Evolutionary conservation across 352 stramenopile genomes (phyloP), one percentile per base, ranked within the genome.

Genomic region (Globisporangium cederbergense): DNA sequence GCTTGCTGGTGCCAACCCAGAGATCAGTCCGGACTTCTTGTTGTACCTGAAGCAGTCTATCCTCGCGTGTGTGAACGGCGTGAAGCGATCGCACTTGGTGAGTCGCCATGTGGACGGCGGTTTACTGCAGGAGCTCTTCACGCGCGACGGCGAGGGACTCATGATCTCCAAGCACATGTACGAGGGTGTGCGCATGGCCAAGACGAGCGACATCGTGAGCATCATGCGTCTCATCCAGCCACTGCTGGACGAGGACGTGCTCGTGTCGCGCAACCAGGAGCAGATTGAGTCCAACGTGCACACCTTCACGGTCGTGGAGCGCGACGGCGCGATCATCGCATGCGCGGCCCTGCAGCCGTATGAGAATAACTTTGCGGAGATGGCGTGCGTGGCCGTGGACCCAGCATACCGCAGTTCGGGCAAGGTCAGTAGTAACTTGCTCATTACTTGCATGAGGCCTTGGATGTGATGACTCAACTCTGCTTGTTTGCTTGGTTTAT

Each of bases 101-200:
- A 95, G 83, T 46, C 84, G 89, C 47, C 85, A 96, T 61, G 79
- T 92, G 6, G 82, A 97, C 57, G 89, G 89, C 42, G 95, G 90
- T 3, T 74, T 99, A 38, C 74, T 99, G 25, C 89, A 98, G 70
- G 97, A 99, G 75, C 81, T 99, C n/a, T 99, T 98, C 73, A 99
- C 97, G 22, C 91, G 96, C 56, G 97, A 99, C 75, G 97, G 97
- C 52, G 86, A 95, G 65, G 97, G 96, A 10, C 94, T 98, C 32
- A 96, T 99, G 72, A 98, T 99, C 71, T 98, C 89, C 40, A 90
- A 97, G 70, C 94, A 99, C 74, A 93, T 99, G 69, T 98, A 98
- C 72, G 97, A 98, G 75, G 93, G 95, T 22, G 97, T 98, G 60
- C 86, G 92, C 32, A 90, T 91, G 76, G 96, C 93, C 13, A 90